These are phyloP conservation scores for Bullera alba DNA, from an alignment of 768 basidiomycete species.

Conservation along the genomic window DNA sequence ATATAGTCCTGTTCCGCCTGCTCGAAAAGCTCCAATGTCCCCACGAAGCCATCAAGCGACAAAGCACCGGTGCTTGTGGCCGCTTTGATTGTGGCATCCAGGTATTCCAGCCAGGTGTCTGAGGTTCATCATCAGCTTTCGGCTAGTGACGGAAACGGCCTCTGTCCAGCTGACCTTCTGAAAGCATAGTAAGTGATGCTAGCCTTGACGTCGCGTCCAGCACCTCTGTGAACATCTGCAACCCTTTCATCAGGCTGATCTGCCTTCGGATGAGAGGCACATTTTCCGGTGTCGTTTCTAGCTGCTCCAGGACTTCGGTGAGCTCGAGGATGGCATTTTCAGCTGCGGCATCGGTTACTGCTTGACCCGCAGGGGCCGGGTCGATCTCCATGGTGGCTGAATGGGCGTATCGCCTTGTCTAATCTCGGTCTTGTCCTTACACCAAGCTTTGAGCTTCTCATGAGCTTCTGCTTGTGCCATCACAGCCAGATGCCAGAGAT, in stretches of 20 bases:
- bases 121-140: too few species aligned
- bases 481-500: too few species aligned
- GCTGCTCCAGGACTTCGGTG: constrained; percentile 15
- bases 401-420: too few species aligned
- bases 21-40: constrained; percentile 24
- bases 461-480: too few species aligned
- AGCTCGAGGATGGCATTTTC: constrained; percentile 12
- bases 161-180: constrained; percentile 20
- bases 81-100: constrained; percentile 16
- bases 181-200: constrained; percentile 26
- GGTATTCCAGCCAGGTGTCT: constrained; percentile 26
- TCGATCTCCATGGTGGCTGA: too few species aligned
- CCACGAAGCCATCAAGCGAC: constrained; percentile 27
- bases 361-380: not conserved
- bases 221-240: constrained; percentile 22
- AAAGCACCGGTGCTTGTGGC: not conserved
- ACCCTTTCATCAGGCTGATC: constrained; percentile 16
- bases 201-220: constrained; percentile 7
- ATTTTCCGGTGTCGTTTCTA: constrained; percentile 26
- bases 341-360: not conserved
- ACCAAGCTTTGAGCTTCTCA: too few species aligned
- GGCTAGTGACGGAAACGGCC: constrained; percentile 5
- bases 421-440: too few species aligned
- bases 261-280: constrained; percentile 24
- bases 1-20: constrained; percentile 36